These are phyloP conservation scores for Arctium lappa DNA, from an alignment of 129 eudicot species.

Conservation along the genomic window DNA sequence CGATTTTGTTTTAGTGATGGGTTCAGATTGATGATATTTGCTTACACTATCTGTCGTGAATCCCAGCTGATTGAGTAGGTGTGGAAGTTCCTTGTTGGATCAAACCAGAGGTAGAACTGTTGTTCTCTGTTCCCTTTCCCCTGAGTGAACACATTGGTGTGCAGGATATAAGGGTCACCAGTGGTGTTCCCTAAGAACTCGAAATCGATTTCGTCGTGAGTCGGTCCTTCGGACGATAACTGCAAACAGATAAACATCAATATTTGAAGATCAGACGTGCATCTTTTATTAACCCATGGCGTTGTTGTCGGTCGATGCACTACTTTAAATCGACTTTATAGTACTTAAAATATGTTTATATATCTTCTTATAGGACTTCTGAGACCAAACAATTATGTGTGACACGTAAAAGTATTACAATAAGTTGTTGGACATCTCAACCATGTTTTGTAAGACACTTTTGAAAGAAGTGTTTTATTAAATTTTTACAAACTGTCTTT, in stretches of 20 bases:
- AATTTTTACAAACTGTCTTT: too few relatives aligned
- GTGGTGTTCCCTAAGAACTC: constrained; percentile 71
- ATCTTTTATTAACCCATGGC: too few relatives aligned
- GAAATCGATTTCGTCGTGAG: constrained; percentile 83
- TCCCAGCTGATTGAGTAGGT: constrained; percentile 83
- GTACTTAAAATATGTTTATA: too few relatives aligned
- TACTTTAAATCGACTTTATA: too few relatives aligned
- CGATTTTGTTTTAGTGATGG: too few relatives aligned
- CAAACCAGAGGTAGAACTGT: constrained; percentile 82
- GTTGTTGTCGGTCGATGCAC: too few relatives aligned
- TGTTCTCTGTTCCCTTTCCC: constrained; percentile 82
- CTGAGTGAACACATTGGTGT: constrained; percentile 71
- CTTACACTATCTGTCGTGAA: constrained; percentile 68
- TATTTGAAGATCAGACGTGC: not conserved
- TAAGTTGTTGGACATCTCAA: too few relatives aligned
- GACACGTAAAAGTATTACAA: too few relatives aligned
- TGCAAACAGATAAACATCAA: constrained; percentile 29
- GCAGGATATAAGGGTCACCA: constrained; percentile 71
- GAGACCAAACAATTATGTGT: too few relatives aligned
- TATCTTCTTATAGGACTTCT: too few relatives aligned
- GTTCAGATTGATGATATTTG: not conserved
- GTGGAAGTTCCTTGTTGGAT: constrained; percentile 79
- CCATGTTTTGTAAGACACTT: too few relatives aligned
- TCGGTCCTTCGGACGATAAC: constrained; percentile 72
- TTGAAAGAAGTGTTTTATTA: too few relatives aligned